phyloP scores from a whole-genome alignment of 108 stramenopile genomes.

The Nitzschia sp. region DNA sequence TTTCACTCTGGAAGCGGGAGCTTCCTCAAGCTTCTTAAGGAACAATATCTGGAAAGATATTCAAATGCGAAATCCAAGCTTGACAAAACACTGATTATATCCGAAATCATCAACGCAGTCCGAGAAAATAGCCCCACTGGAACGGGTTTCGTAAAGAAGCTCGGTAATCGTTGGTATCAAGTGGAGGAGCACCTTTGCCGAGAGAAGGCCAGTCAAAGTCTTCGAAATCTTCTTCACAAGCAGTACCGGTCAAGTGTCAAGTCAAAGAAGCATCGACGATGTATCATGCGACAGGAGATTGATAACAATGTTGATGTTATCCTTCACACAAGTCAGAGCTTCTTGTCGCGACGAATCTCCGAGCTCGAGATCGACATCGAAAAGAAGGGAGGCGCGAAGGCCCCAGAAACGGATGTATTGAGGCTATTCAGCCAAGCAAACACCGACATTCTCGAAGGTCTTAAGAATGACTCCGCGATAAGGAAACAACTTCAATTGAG shows the following conservation, averaged over 20 bases:
- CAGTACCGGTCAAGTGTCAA: slow-evolving; percentile 18
- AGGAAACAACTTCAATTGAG: background rate
- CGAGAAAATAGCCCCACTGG: background rate
- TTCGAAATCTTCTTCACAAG: slow-evolving; percentile 12
- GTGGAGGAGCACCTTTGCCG: background rate
- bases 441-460: slow-evolving; percentile 5
- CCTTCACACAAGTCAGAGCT: background rate
- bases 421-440: slow-evolving; percentile 12
- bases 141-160: slow-evolving; percentile 8
- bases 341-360: background rate
- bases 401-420: slow-evolving; percentile 5
- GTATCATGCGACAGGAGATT: slow-evolving; percentile 1
- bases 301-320: slow-evolving; percentile 3
- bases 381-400: background rate
- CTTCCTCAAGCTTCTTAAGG: background rate
- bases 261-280: slow-evolving; percentile 3
- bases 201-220: slow-evolving; percentile 18
- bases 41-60: slow-evolving; percentile 1
- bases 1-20: slow-evolving; percentile 1
- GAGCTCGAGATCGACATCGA: background rate
- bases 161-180: background rate
- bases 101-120: slow-evolving; percentile 7
- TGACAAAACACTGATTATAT: slow-evolving; percentile 6
- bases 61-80: slow-evolving; percentile 3
- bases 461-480: background rate